A percentile compares a stretch with the other conserved stretches of the same genome.
phyloP scores from a whole-genome alignment of 225 moss, liverwort and hornwort genomes.

The Physcomitrellopsis africana region DNA sequence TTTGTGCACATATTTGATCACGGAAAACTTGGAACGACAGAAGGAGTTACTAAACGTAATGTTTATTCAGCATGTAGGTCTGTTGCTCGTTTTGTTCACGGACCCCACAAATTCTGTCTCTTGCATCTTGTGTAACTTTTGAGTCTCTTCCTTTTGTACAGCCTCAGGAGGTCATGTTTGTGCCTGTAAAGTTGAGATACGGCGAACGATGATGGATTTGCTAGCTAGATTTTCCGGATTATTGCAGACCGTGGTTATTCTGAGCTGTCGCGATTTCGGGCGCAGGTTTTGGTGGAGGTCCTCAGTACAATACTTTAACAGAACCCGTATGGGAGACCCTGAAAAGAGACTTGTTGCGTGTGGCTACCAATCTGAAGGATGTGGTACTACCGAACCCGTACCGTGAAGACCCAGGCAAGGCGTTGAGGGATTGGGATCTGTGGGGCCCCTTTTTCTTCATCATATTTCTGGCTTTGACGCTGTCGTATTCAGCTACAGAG shows the following conservation, averaged over 20 bases:
- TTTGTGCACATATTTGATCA: too few species aligned
- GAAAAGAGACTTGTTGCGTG: constrained; percentile 86
- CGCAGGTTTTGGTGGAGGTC: constrained; percentile 84
- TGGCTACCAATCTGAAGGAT: constrained; percentile 83
- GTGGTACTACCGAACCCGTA: constrained; percentile 95
- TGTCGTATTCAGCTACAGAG: constrained; percentile 85
- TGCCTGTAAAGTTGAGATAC: too few species aligned
- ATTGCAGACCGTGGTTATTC: background rate
- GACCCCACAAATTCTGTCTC: too few species aligned
- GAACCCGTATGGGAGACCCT: constrained; percentile 93
- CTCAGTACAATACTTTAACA: constrained; percentile 85
- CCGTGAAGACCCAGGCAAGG: constrained; percentile 97
- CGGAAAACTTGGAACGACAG: too few species aligned
- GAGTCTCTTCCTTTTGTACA: too few species aligned
- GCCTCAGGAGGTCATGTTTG: too few species aligned
- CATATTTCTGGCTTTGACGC: constrained; percentile 86
- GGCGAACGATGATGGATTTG: too few species aligned
- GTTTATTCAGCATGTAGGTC: too few species aligned
- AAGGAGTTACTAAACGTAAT: too few species aligned
- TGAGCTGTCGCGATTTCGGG: background rate
- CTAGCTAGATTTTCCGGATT: background rate
- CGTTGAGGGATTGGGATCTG: constrained; percentile 94
- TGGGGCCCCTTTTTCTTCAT: constrained; percentile 99
- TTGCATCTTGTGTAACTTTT: too few species aligned
- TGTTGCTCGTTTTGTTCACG: too few species aligned